These are phyloP conservation scores for Puccinia coronata DNA, from an alignment of 1,284 basidiomycete genomes.

Conservation along the genomic window DNA sequence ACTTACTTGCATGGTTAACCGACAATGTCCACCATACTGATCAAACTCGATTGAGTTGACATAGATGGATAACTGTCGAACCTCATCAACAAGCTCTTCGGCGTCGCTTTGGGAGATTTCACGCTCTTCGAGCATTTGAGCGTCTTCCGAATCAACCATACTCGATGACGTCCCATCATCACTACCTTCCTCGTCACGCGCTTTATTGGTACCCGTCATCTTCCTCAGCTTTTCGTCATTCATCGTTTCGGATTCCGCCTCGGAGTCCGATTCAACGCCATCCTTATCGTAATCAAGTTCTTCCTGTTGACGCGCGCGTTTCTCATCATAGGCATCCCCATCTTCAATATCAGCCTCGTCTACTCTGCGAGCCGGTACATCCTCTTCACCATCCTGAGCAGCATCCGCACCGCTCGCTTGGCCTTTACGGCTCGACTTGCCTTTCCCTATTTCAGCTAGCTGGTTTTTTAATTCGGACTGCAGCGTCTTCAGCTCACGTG, in stretches of 20 bases:
- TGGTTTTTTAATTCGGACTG: constrained; percentile 79
- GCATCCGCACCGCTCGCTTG: constrained; percentile 56
- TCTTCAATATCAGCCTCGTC: constrained; percentile 62
- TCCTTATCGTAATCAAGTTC: constrained; percentile 75
- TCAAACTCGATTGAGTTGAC: constrained; percentile 45
- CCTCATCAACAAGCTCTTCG: constrained; percentile 55
- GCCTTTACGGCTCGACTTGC: constrained; percentile 63
- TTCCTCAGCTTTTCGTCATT: constrained; percentile 63
- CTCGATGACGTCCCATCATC: constrained; percentile 64
- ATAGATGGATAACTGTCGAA: constrained; percentile 42
- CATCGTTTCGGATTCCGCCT: constrained; percentile 53
- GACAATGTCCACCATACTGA: constrained; percentile 33
- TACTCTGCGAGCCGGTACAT: constrained; percentile 58
- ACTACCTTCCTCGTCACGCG: constrained; percentile 60
- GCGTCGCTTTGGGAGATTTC: constrained; percentile 53
- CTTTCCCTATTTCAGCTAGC: constrained; percentile 78
- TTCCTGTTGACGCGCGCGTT: constrained; percentile 67
- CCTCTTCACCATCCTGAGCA: constrained; percentile 65
- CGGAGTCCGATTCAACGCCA: constrained; percentile 61
- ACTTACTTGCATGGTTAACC: constrained; percentile 46
- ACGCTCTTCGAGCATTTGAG: constrained; percentile 69
- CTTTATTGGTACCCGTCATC: constrained; percentile 51
- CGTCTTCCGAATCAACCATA: constrained; percentile 61
- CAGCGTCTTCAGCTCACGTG: constrained; percentile 80
- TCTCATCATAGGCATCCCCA: constrained; percentile 72